Base-by-base conservation (phyloP, 1,284 basidiomycete genomes). In the Puccinia polysora region DNA sequence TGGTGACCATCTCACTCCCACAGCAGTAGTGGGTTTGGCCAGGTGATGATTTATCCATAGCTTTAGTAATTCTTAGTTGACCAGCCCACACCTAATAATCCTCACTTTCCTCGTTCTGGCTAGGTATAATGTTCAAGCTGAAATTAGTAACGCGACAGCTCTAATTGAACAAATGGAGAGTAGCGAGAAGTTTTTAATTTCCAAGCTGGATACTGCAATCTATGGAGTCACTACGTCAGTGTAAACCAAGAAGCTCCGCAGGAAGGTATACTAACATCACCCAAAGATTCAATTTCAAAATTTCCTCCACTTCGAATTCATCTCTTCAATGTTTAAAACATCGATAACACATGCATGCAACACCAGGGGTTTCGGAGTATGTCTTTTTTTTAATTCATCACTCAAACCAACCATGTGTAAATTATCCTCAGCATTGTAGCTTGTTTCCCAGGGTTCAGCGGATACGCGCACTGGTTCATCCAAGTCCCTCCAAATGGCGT, bases 401-500 rank as follows among this genome's bases (percentile, higher is more conserved):
- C n/a, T n/a, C n/a, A n/a, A n/a, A n/a, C n/a, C n/a, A n/a, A n/a
- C n/a, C n/a, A n/a, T n/a, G n/a, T n/a, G n/a, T n/a, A n/a, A n/a
- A 10, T 40, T 56, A 43, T 49, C 43, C 38, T 14, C 50, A 43
- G 8, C 32, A 36, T 65, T 14, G 32, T 80, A 71, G 81, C 81
- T 47, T 28, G 15, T 40, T 15, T 30, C 4, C 20, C 23, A 68
- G 65, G 65, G 78, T 77, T 4, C 68, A 84, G 86, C 86, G 6
- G 85, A 86, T 78, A 90, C 88, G 3, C 84, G 89, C 43, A 90
- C 89, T 0, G 83, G 85, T 74, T 81, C 88, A 74, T 85, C 88
- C 49, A 78, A 87, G 74, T 81, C 85, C 6, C 85, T 90, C 20
- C 89, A 89, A 12, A 84, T 87, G 75, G 87, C 88, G 1, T 85